Base-by-base conservation (phyloP, 495 filamentous ascomycete species). In the Trichodelitschia bisporula region DNA sequence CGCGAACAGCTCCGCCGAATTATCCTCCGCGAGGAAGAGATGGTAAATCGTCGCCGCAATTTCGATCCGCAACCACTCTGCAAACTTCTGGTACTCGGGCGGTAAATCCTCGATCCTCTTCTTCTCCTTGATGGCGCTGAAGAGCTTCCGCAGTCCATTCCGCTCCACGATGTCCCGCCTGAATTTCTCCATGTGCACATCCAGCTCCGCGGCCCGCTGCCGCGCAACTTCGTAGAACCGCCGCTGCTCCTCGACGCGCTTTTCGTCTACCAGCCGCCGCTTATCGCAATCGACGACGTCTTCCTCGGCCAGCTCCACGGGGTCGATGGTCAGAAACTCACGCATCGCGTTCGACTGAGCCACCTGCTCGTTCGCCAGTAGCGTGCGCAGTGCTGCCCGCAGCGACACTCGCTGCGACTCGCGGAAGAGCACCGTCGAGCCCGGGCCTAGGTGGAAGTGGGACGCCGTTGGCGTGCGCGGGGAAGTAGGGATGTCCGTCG, bases 51-150 rank as follows among this genome's bases (percentile, higher is more conserved):
- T 93, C 15, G 86, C 86, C 4, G 86, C 86, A 25, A 97, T 73
- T 51, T 97, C 86, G 42, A 97, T 97, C 17, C 89, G 72, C 29
- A 95, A 57, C 86, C 86, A 97, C 50, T 97, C 86, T 17, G 84
- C 84, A 44, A 97, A 97, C 44, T 95, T 95, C 42, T 86, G 75
- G 47, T 95, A 97, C 47, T 95, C 82, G 17, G 86, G 65, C 41
- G 74, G 83, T 15, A 97, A 62, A 38, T 95, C 82, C 37, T 66
- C 62, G 28, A 97, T 78, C 11, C 61, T 76, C 24, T 73, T 51
- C 55, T 95, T 93, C 30, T 77, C 70, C 36, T 70, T 69, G 45
- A 97, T 89, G 49, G 93, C 86, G 34, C 69, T 58, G 50, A 97
- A 92, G 14, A 97, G 69, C 46, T 78, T 86, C 1, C 84, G 89